Evolutionary conservation across 768 basidiomycete species (phyloP).

Genomic region (Pleurotus citrinopileatus): DNA sequence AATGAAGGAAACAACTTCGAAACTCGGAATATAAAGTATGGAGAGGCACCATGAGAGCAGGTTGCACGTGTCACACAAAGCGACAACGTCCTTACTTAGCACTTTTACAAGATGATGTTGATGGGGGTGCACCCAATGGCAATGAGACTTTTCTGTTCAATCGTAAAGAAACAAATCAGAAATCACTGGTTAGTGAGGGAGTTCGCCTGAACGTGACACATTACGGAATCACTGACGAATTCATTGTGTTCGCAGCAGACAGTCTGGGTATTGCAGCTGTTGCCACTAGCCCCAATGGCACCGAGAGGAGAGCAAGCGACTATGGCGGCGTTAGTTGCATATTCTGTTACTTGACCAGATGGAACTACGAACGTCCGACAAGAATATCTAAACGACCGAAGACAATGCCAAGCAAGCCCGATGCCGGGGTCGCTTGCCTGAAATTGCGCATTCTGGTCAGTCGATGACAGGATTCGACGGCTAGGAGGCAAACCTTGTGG

Average conservation of each 20-base stretch:
- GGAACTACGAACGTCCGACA: slow-evolving; percentile 11
- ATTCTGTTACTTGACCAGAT: too few relatives aligned
- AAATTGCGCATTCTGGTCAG: too few relatives aligned
- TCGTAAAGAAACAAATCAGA: neutral
- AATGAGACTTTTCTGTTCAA: slow-evolving; percentile 21
- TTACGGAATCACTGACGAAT: slow-evolving; percentile 18
- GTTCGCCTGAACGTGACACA: too few relatives aligned
- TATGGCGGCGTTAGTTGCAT: neutral
- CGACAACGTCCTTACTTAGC: neutral
- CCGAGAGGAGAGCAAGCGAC: slow-evolving; percentile 18
- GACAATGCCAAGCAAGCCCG: too few relatives aligned
- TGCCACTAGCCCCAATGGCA: slow-evolving; percentile 15
- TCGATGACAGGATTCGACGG: too few relatives aligned
- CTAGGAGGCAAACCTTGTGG: neutral
- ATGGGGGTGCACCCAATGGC: slow-evolving; percentile 24
- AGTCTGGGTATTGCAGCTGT: slow-evolving; percentile 18
- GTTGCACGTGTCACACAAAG: too few relatives aligned
- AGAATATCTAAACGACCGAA: too few relatives aligned
- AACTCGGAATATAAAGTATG: too few relatives aligned
- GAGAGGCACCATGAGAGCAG: too few relatives aligned
- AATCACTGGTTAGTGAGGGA: too few relatives aligned
- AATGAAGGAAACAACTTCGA: too few relatives aligned
- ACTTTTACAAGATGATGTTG: slow-evolving; percentile 13
- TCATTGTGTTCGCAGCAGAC: slow-evolving; percentile 25
- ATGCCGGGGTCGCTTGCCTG: too few relatives aligned